phyloP scores from a whole-genome alignment of 768 basidiomycete genomes.

The Tephrocybe sp. region DNA sequence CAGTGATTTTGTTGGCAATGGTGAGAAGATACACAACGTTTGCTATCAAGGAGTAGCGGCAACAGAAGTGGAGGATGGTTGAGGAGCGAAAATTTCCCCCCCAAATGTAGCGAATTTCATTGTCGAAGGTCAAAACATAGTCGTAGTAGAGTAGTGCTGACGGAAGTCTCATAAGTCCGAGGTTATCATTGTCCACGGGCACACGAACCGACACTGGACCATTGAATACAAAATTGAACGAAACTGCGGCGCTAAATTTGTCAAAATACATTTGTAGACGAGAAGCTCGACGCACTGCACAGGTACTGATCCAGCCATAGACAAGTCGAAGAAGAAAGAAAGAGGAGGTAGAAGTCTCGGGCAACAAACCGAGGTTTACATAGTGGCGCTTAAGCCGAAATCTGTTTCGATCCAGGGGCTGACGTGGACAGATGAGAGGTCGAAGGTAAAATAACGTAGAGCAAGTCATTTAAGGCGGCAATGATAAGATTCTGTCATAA shows the following conservation, averaged over 20 bases:
- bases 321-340: background rate
- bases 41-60: conserved; percentile 26
- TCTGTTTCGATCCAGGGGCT: background rate
- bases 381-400: too few relatives aligned
- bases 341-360: background rate
- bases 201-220: conserved; percentile 14
- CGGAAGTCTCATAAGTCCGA: background rate
- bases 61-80: conserved; percentile 26
- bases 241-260: conserved; percentile 2
- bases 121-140: conserved; percentile 25
- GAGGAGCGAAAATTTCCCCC: conserved; percentile 23
- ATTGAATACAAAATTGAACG: conserved; percentile 18
- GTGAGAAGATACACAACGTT: conserved; percentile 28
- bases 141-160: conserved; percentile 27
- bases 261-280: background rate
- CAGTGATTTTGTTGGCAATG: conserved; percentile 18
- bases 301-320: background rate
- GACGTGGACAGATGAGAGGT: background rate
- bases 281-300: background rate
- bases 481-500: too few relatives aligned
- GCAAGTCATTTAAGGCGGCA: background rate
- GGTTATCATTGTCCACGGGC: background rate
- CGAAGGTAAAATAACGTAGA: background rate
- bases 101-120: conserved; percentile 28
- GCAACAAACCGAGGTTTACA: too few relatives aligned